Base-by-base conservation (phyloP, 192 early-diverging fungal species). In the Chytriomyces sp. region DNA sequence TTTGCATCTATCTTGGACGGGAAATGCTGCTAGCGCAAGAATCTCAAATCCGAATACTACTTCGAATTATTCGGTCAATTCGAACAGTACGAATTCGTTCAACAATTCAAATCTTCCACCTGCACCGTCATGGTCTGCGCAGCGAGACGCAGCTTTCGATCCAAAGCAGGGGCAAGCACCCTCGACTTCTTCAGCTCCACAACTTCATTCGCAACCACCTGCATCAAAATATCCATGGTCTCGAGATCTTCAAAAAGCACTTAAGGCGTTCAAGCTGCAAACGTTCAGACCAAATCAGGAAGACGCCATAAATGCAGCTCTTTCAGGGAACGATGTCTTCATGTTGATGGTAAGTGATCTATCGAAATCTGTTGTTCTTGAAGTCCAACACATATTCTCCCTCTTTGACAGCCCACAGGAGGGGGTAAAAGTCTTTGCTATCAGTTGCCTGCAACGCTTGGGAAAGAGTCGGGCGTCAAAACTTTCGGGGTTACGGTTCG, bases 361-460 rank as follows among this genome's bases (percentile, higher is more conserved):
- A 35, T 46, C 67, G 43, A n/a, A 46, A 50, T 20, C 45, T 69
- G 0, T 81, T 23, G 9, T 72, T 6, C 23, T 10, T n/a, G 23
- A 6, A 45, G 28, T 35, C 53, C 20, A 57, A 44, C 43, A 43
- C 20, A 20, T 77, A 64, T 59, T 75, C 8, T 61, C n/a, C 26
- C 28, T 24, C 47, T 20, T 11, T 45, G 23, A 24, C 59, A 83
- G 82, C 97, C 97, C 0, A 99, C 97, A 1, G 97, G 97, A 50
- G 96, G 95, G 0, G 97, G 97, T 3, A 99, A 99, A 80, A 93
- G 92, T 70, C 84, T 99, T 18, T 99, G 97, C 81, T 99, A 97
- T 79, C 95, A 87, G 77, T 85, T 98, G 8, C 95, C 95, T 0
- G 93, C 95, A 5, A 76, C 93, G 24, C 67, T 95, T n/a, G 84